phyloP scores from a whole-genome alignment of 306 rosid species.

The Delonix regia region DNA sequence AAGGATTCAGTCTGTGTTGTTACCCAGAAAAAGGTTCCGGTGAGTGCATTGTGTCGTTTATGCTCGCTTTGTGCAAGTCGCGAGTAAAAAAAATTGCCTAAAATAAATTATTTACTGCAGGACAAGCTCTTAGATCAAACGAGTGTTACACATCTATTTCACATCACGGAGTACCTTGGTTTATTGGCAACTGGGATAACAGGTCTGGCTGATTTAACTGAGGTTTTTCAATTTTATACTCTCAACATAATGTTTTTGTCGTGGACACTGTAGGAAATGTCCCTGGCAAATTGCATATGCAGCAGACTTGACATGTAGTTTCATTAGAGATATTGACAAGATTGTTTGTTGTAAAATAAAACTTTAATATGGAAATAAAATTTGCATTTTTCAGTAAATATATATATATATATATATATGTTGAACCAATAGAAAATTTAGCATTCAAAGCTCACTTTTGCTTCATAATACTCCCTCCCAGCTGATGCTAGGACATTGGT shows the following conservation, averaged over 20 bases:
- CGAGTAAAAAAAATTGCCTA: background rate
- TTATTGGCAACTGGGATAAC: conserved; percentile 98
- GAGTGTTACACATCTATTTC: conserved; percentile 91
- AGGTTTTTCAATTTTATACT: background rate
- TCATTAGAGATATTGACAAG: background rate
- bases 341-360: conserved; percentile 20
- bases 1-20: conserved; percentile 95
- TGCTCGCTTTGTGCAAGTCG: conserved; percentile 6
- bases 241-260: background rate
- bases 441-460: conserved; percentile 24
- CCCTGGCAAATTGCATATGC: background rate
- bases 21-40: conserved; percentile 99
- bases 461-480: conserved; percentile 48
- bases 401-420: background rate
- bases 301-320: background rate
- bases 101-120: conserved; percentile 49
- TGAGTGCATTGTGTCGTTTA: conserved; percentile 47
- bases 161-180: conserved; percentile 91
- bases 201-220: conserved; percentile 45
- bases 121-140: conserved; percentile 98
- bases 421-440: conserved; percentile 3
- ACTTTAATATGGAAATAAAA: conserved; percentile 10
- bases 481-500: conserved; percentile 98
- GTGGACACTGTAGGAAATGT: background rate
- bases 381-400: background rate